Base-by-base conservation (phyloP, 345 rosid species). In the Eucalyptus camaldulensis region DNA sequence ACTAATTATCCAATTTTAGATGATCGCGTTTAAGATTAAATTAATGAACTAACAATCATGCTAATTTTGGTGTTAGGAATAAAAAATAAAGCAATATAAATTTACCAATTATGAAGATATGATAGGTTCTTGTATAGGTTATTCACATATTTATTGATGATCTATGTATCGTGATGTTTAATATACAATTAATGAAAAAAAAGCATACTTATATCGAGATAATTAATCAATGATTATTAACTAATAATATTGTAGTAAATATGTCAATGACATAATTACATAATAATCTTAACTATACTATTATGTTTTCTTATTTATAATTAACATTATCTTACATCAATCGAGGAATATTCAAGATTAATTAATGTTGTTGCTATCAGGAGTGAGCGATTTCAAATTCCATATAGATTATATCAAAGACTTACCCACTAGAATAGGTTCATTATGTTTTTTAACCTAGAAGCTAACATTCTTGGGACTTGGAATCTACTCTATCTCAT, bases 381-480 rank as follows among this genome's bases (percentile, higher is more conserved):
- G 1, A 53, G 24, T 19, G 2, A 53, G 10, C 10, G 2, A 43
- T 53, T 53, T 53, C 5, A 19, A 0, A 19, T 53, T 19, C 2
- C 0, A 0, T 53, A 53, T 0, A 53, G 1, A 0, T 53, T 53
- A 53, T 53, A 19, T 53, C 24, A 1, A 53, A 53, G 24, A 53
- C 58, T 10, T 53, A 19, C 25, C 58, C 58, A 53, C 10, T 53
- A 53, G 10, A 19, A 19, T 0, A 19, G 1, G 58, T 53, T 53
- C 10, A 53, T 53, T 19, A 3, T 51, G 56, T 51, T 51, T 51
- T 51, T 51, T 17, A 51, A 51, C 8, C 22, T 51, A 51, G 22
- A 51, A 51, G 22, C 6, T 51, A 51, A 1, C 56, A 51, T 17
- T 51, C 22, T 51, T 17, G 22, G 22, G 9, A 51, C 22, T 51